Base-by-base conservation (phyloP, 228 moss, liverwort and hornwort genomes). In the Sphagnum fallax region DNA sequence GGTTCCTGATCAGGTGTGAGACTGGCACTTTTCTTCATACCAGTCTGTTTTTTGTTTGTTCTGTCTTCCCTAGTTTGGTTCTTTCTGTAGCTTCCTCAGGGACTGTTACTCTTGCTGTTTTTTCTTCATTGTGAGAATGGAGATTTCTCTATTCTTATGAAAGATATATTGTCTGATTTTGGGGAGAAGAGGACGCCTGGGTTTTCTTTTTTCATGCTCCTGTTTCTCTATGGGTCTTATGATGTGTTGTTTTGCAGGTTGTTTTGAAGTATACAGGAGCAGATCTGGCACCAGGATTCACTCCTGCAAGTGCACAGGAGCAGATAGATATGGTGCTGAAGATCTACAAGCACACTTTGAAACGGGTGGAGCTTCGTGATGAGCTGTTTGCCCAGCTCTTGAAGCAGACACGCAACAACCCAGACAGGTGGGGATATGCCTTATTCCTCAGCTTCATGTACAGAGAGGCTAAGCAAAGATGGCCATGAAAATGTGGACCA, bases 271-370 rank as follows among this genome's bases (percentile, higher is more conserved):
- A 88, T 63, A 88, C 75, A 69, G 85, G 82, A 60, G 75, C 73
- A 71, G 55, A 72, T 49, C 77, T 82, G 65, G 68, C 69, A 18
- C 75, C 76, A 12, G 80, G 80, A 57, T 73, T 78, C 69, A 74
- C 71, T 75, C 79, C 81, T 67, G 82, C 84, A 51, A 73, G 76
- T 70, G 79, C 79, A 53, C 88, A 82, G 67, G 88, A 88, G 76
- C 88, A 85, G 72, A 80, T 88, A 55, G 88, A 80, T 52, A 75
- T 88, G 51, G 73, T 85, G 70, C 65, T 78, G 70, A 88, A 88
- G 80, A 73, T 88, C 4, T 85, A 82, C 70, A 88, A 88, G 71
- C 88, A 88, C 67, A 88, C 88, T 6, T 78, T 88, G 72, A 88
- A 84, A 72, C 75, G 85, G 65, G 73, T 80, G 55, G 85, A 88